Conservation (phyloP, 2,329 filamentous ascomycete species). For the Daldinia eschscholtzii region DNA sequence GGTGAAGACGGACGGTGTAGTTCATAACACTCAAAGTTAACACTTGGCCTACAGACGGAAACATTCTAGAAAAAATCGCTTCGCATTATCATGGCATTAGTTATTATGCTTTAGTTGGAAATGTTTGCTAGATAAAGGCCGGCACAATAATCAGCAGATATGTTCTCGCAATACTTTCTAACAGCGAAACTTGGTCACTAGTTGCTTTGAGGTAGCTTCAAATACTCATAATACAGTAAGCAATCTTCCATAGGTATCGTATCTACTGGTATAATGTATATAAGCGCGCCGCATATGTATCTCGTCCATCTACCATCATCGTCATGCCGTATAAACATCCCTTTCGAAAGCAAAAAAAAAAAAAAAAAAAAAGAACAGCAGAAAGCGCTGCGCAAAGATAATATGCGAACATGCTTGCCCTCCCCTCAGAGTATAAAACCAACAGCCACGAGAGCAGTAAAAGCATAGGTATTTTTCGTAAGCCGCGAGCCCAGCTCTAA, state of each 20-base stretch:
- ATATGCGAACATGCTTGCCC: slow-evolving; percentile 33
- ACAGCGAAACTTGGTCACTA: slow-evolving; percentile 8
- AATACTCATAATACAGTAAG: slow-evolving; percentile 40
- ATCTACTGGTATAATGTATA: slow-evolving; percentile 25
- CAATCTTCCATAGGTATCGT: slow-evolving; percentile 31
- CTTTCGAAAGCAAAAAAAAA: not conserved
- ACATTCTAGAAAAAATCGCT: not conserved
- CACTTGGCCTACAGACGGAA: not conserved
- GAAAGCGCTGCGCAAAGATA: slow-evolving; percentile 25
- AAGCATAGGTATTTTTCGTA: slow-evolving; percentile 20
- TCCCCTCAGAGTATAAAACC: slow-evolving; percentile 3
- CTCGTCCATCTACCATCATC: slow-evolving; percentile 18
- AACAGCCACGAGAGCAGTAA: slow-evolving; percentile 3
- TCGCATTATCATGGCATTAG: not conserved
- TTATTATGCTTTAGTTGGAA: not conserved
- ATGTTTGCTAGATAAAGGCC: not conserved
- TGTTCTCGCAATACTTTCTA: slow-evolving; percentile 12
- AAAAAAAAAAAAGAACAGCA: not conserved
- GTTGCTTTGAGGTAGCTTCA: slow-evolving; percentile 18
- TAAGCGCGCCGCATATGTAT: slow-evolving; percentile 14
- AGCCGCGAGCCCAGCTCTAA: slow-evolving; percentile 38
- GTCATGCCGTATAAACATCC: not conserved
- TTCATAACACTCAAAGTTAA: not conserved
- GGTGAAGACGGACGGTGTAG: not conserved
- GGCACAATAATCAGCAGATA: not conserved